phyloP scores from a whole-genome alignment of 2,329 filamentous ascomycete genomes.

The Botrytis byssoidea region DNA sequence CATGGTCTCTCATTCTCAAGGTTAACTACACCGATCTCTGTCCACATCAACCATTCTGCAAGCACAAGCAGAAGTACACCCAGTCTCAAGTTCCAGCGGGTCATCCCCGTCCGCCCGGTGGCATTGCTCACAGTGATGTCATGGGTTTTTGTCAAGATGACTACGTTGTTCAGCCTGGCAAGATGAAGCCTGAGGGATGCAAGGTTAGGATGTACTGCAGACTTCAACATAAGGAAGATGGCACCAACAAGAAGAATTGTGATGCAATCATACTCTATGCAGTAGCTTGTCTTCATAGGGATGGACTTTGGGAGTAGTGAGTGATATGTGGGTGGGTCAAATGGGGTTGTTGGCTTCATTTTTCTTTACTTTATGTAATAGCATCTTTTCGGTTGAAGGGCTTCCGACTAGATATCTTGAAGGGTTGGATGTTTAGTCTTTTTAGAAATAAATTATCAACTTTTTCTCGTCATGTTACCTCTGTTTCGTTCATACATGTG shows the following conservation, averaged over 20 bases:
- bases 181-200: background rate
- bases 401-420: background rate
- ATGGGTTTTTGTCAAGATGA: background rate
- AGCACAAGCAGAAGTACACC: background rate
- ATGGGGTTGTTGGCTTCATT: background rate
- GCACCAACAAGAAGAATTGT: background rate
- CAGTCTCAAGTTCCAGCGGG: background rate
- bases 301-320: conserved; percentile 3
- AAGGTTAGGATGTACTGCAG: background rate
- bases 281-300: background rate
- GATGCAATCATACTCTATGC: background rate
- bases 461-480: background rate
- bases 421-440: background rate
- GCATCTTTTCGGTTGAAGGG: background rate
- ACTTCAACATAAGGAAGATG: background rate
- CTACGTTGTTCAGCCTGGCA: background rate
- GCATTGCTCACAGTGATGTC: background rate
- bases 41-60: background rate
- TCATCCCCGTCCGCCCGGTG: background rate
- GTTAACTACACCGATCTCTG: background rate
- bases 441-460: background rate
- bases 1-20: background rate
- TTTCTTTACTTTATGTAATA: background rate
- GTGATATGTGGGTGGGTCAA: background rate
- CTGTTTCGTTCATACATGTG: background rate